Base-by-base conservation (phyloP, 495 filamentous ascomycete species). In the Hypoxylon fuscum region DNA sequence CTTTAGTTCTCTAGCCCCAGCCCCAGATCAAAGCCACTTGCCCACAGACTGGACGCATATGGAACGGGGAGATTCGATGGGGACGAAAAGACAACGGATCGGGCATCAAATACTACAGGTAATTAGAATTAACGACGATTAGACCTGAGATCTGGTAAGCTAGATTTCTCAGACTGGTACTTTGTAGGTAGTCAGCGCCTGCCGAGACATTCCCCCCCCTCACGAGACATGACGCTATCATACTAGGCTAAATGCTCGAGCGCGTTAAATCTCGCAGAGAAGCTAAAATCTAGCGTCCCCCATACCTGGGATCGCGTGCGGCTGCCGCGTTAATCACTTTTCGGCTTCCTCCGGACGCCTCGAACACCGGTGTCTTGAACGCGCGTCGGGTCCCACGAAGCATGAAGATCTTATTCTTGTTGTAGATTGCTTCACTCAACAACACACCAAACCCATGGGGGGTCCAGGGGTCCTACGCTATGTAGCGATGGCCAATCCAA, bases 271-370 rank as follows among this genome's bases (percentile, higher is more conserved):
- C 41, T 66, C 48, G 45, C 53, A 62, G 52, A 43, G 34, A 34
- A 62, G 34, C 57, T 61, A 62, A 53, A 22, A 27, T 25, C 53
- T 62, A 62, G 63, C 63, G 57, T 62, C 45, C 63, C 47, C 53
- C 63, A 54, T 62, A 37, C 47, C 22, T 62, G 57, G 57, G 58
- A 62, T 62, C 63, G 57, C 52, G 53, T 62, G 62, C 64, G 54
- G 59, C 59, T 55, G 59, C 53, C 64, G 49, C 64, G 58, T 62
- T 43, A 44, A 63, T 54, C 47, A 55, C 27, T 62, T 41, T 51
- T 66, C 64, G 64, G 64, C 34, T 50, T 62, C 55, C 64, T 64
- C 64, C 64, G 64, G 55, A 43, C 64, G 50, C 48, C 44, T 64
- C 49, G 25, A 68, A 43, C 44, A 38, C 20, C 27, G 27, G 47